Conservation (phyloP, 805 yeast species). For the Yueomyces sp. region DNA sequence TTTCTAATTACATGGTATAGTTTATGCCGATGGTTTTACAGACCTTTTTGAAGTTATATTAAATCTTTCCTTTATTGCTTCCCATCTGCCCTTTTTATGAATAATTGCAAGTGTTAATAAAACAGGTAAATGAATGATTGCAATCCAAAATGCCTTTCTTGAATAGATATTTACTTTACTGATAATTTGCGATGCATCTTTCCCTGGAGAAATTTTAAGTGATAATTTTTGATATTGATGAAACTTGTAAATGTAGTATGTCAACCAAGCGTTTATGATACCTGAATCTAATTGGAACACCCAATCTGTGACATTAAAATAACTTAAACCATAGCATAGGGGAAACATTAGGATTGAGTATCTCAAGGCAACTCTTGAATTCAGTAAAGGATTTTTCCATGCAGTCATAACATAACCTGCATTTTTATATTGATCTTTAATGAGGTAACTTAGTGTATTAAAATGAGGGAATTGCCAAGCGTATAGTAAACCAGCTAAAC, state of each 20-base stretch:
- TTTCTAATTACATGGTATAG: too few relatives aligned
- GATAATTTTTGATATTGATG: constrained; percentile 61
- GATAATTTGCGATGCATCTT: constrained; percentile 34
- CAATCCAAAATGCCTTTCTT: constrained; percentile 80
- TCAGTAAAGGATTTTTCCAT: constrained; percentile 77
- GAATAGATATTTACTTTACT: constrained; percentile 40
- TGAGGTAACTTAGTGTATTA: constrained; percentile 78
- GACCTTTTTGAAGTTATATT: too few relatives aligned
- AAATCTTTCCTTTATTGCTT: constrained; percentile 12
- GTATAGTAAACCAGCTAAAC: constrained; percentile 73
- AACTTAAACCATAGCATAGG: constrained; percentile 68
- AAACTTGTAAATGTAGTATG: constrained; percentile 65
- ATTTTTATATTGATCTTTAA: constrained; percentile 71
- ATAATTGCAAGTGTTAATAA: constrained; percentile 83
- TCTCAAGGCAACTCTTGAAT: constrained; percentile 86
- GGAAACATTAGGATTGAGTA: constrained; percentile 93
- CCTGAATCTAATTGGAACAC: constrained; percentile 72
- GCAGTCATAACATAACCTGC: constrained; percentile 99
- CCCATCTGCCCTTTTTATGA: constrained; percentile 95
- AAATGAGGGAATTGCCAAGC: constrained; percentile 99
- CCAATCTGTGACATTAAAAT: constrained; percentile 72
- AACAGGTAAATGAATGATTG: constrained; percentile 88
- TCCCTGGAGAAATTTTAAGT: neutral
- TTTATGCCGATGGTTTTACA: too few relatives aligned
- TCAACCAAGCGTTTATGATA: constrained; percentile 73